Evolutionary conservation across 2,329 filamentous ascomycete species (phyloP), one percentile per base, ranked within the genome.

Genomic region (Diaporthe caulivora): DNA sequence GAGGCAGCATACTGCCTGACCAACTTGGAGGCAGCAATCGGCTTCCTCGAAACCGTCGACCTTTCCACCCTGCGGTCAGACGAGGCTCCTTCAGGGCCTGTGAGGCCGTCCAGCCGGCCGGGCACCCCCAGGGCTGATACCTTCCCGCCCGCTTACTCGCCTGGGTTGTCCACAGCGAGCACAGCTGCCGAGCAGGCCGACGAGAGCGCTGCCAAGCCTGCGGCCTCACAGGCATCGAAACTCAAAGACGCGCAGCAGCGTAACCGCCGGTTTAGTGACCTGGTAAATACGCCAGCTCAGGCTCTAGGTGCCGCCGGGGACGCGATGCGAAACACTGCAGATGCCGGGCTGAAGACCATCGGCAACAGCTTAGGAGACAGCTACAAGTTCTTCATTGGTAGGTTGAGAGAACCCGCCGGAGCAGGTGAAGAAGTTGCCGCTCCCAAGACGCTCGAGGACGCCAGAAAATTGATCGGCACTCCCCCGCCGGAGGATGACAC

Each of bases 1-100:
- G 97, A 99, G 83, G 93, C 95, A 17, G 95, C 97, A 1, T 99
- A 99, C 82, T 98, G 97, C 80, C 86, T 99, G 72, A 98, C 97
- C 53, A 99, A 98, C 77, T 88, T 99, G 1, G 97, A 99, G 83
- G 97, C 97, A 24, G 94, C 96, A 73, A 95, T 98, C 72, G 95
- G 93, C 69, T 99, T 99, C 79, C 86, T 99, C 18, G 94, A 98
- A 79, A 98, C 95, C 0, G 97, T 99, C 37, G 97, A 99, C 81
- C 87, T 99, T 31, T 94, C 95, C 9, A 98, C 94, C 34, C 86
- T 99, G 9, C 91, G 95, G 69, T 92, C 92, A 8, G 94, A 98
- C 76, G 95, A 97, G 81, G 84, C 87, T 24, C 92, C 90, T 21
- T 91, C 92, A 55, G 91, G 93, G 0, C 92, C 92, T 13, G 83